Evolutionary conservation across 108 stramenopile species (phyloP).

Genomic region (Epithemia pelagica): DNA sequence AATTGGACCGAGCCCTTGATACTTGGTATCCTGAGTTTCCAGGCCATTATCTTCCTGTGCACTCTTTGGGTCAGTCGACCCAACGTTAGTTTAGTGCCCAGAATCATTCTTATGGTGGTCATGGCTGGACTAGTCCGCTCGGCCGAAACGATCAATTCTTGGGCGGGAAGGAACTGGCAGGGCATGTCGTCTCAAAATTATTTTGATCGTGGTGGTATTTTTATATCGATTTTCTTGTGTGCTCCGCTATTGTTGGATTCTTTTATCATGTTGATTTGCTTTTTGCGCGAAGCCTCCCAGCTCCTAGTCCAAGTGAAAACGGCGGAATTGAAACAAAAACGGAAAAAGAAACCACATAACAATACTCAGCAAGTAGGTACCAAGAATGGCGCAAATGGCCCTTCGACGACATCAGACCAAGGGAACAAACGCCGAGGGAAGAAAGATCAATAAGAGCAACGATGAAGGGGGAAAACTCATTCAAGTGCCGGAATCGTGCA

Average conservation of each 20-base stretch:
- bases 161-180: conserved; percentile 54
- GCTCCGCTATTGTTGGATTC: conserved; percentile 71
- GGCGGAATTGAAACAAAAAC: conserved; percentile 46
- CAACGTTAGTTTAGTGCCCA: conserved; percentile 29
- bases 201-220: conserved; percentile 82
- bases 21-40: conserved; percentile 49
- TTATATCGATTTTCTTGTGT: conserved; percentile 74
- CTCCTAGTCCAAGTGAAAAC: conserved; percentile 67
- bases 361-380: background rate
- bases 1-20: conserved; percentile 80
- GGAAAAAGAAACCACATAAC: conserved; percentile 16
- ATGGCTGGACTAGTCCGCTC: conserved; percentile 54
- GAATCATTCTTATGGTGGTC: conserved; percentile 55
- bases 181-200: conserved; percentile 81
- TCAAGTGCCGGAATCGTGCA: too few relatives aligned
- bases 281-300: conserved; percentile 59
- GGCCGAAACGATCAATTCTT: conserved; percentile 62
- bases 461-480: background rate
- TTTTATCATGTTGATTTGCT: conserved; percentile 63
- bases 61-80: conserved; percentile 29
- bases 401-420: too few relatives aligned
- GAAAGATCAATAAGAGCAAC: conserved; percentile 4
- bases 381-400: background rate
- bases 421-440: background rate
- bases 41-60: conserved; percentile 49